Evolutionary conservation across 148 eudicot species (phyloP).

Genomic region (Vaccinium corymbosum): DNA sequence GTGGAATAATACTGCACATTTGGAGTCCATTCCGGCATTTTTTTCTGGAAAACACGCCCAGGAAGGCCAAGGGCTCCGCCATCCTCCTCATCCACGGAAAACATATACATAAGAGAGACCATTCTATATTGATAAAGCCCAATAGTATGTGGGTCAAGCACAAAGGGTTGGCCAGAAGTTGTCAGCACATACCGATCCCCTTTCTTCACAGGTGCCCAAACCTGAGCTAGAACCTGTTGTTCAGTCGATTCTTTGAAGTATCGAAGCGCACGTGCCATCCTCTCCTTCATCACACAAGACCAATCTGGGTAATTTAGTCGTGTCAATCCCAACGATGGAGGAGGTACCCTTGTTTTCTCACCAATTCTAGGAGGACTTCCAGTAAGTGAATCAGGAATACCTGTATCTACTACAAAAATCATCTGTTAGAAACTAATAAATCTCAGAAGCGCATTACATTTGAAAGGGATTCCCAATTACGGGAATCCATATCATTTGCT

Average conservation of each 20-base stretch:
- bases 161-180: slow-evolving; percentile 96
- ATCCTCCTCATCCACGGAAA: slow-evolving; percentile 61
- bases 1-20: slow-evolving; percentile 91
- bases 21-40: slow-evolving; percentile 93
- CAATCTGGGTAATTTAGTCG: slow-evolving; percentile 44
- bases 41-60: slow-evolving; percentile 85
- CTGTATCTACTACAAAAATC: slow-evolving; percentile 23
- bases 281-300: slow-evolving; percentile 62
- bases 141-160: slow-evolving; percentile 59
- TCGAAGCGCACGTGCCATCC: slow-evolving; percentile 74
- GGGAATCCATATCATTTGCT: neutral
- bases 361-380: slow-evolving; percentile 25
- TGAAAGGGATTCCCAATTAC: neutral
- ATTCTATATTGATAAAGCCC: slow-evolving; percentile 85
- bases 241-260: slow-evolving; percentile 47
- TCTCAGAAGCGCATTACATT: neutral
- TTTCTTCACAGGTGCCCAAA: slow-evolving; percentile 85
- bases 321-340: slow-evolving; percentile 34
- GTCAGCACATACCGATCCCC: slow-evolving; percentile 73
- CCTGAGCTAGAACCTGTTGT: slow-evolving; percentile 71
- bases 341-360: slow-evolving; percentile 39
- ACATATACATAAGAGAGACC: slow-evolving; percentile 70
- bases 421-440: neutral
- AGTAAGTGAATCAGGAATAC: slow-evolving; percentile 37
- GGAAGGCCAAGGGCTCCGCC: slow-evolving; percentile 73